phyloP scores from a whole-genome alignment of 2,329 filamentous ascomycete species.

The Colletotrichum zoysiae region DNA sequence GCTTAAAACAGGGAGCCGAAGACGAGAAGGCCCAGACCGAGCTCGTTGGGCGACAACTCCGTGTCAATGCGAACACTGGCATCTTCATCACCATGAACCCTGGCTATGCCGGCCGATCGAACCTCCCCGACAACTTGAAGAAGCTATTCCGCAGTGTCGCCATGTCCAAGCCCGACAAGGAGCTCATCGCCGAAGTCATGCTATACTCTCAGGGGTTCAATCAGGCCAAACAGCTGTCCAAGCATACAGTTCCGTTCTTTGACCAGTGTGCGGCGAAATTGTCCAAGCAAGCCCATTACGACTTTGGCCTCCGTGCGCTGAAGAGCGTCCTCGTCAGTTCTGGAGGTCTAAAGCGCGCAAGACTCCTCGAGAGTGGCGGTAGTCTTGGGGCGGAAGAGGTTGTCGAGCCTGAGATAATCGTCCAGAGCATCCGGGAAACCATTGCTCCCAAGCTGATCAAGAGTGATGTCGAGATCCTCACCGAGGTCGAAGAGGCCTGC shows the following conservation, averaged over 20 bases:
- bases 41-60: constrained; percentile 89
- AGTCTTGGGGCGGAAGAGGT: constrained; percentile 75
- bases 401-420: constrained; percentile 96
- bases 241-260: constrained; percentile 98
- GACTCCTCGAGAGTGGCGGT: constrained; percentile 71
- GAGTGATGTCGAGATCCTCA: constrained; percentile 90
- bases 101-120: constrained; percentile 97
- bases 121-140: constrained; percentile 98
- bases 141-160: constrained; percentile 99
- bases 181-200: constrained; percentile 99
- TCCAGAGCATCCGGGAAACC: constrained; percentile 97
- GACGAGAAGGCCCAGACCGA: constrained; percentile 93
- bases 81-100: constrained; percentile 99
- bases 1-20: constrained; percentile 85
- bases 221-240: constrained; percentile 92
- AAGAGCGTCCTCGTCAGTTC: constrained; percentile 99
- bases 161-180: constrained; percentile 99
- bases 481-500: constrained; percentile 82
- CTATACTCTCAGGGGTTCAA: constrained; percentile 99
- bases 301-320: constrained; percentile 96
- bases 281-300: constrained; percentile 98
- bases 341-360: constrained; percentile 90
- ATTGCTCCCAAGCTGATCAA: constrained; percentile 98
- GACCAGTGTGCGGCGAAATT: constrained; percentile 85
- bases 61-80: constrained; percentile 92